Conservation (phyloP, 352 stramenopile genomes). For the Phytophthora constricta region DNA sequence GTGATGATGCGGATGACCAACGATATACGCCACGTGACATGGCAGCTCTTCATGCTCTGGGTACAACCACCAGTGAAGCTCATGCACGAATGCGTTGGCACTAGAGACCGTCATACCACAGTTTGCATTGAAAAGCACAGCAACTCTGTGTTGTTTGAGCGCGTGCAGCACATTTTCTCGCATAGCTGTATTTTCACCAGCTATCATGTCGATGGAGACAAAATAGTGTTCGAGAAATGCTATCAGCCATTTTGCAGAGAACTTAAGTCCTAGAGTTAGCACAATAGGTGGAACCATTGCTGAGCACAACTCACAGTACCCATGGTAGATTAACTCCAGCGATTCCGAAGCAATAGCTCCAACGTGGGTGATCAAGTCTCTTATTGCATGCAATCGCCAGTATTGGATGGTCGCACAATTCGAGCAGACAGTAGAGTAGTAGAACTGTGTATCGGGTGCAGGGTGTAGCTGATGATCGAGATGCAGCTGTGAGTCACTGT, state of each 20-base stretch:
- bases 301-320: conserved; percentile 30
- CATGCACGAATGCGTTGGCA: conserved; percentile 38
- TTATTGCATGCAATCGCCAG: conserved; percentile 19
- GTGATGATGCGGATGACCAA: neutral
- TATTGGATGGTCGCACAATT: conserved; percentile 20
- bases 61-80: conserved; percentile 40
- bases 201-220: conserved; percentile 25
- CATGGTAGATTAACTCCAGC: conserved; percentile 39
- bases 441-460: neutral
- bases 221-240: conserved; percentile 37
- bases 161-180: conserved; percentile 20
- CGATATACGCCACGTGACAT: conserved; percentile 35
- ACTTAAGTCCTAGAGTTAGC: conserved; percentile 21
- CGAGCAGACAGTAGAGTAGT: conserved; percentile 8
- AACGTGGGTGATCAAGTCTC: conserved; percentile 13
- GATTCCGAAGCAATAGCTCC: neutral
- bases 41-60: conserved; percentile 30
- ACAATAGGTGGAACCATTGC: conserved; percentile 24
- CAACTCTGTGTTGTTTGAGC: conserved; percentile 21
- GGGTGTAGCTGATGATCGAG: neutral
- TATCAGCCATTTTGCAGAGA: conserved; percentile 14
- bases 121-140: conserved; percentile 40
- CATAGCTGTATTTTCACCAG: neutral
- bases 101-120: conserved; percentile 38
- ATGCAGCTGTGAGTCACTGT: neutral